phyloP scores from a whole-genome alignment of 345 rosid genomes.

The Ailanthus altissimus region DNA sequence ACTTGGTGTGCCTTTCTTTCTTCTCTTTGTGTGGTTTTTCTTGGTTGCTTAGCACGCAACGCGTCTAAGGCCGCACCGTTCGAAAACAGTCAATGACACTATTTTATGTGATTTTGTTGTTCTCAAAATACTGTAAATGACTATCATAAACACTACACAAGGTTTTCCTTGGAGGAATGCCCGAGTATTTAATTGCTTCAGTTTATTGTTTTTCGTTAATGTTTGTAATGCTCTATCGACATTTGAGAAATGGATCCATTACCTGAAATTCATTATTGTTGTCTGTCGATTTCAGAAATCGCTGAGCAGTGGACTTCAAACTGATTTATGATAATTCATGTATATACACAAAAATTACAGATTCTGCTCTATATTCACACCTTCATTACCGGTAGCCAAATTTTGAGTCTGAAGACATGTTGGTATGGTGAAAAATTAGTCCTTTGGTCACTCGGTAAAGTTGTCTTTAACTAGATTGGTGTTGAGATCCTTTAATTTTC shows the following conservation, averaged over 20 bases:
- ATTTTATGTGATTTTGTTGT: too few relatives aligned
- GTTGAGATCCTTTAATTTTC: constrained; percentile 4
- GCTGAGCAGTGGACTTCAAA: not conserved
- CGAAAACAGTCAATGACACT: too few relatives aligned
- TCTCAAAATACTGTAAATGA: too few relatives aligned
- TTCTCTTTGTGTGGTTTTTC: too few relatives aligned
- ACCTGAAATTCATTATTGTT: not conserved
- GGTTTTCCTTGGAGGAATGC: not conserved
- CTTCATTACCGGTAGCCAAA: constrained; percentile 23
- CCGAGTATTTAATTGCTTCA: not conserved
- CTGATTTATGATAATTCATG: constrained; percentile 25
- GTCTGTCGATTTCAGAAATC: not conserved
- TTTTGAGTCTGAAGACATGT: constrained; percentile 37
- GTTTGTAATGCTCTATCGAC: not conserved
- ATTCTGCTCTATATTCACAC: constrained; percentile 28
- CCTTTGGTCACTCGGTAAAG: not conserved
- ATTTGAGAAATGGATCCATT: not conserved
- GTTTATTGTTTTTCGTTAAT: not conserved
- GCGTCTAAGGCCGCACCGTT: too few relatives aligned
- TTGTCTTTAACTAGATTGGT: not conserved
- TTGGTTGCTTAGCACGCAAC: too few relatives aligned
- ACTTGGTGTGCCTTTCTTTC: too few relatives aligned
- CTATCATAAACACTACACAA: too few relatives aligned
- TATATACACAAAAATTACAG: constrained; percentile 7
- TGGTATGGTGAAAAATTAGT: constrained; percentile 28